Evolutionary conservation across 164 flowering plant species (phyloP).

Genomic region (Dillenia suffruticosa): DNA sequence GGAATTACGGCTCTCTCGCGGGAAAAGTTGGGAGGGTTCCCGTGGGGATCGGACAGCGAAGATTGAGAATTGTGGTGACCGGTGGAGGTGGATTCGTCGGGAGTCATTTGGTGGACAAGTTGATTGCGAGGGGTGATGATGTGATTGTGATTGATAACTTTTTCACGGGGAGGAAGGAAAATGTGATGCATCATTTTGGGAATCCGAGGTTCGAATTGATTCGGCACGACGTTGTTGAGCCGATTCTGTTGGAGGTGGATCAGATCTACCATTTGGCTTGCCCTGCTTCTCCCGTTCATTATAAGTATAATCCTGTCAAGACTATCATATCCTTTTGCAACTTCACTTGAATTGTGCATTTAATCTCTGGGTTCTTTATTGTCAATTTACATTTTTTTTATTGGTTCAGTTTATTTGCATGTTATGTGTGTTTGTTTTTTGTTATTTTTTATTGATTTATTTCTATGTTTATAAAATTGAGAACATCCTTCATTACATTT

Average conservation of each 20-base stretch:
- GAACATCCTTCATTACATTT: no score
- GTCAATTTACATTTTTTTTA: neutral
- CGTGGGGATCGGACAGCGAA: constrained; percentile 38
- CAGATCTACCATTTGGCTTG: constrained; percentile 97
- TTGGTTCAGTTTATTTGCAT: neutral
- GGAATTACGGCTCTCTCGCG: neutral
- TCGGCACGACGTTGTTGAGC: constrained; percentile 94
- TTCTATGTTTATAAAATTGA: no score
- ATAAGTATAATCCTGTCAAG: constrained; percentile 92
- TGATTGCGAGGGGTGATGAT: constrained; percentile 73
- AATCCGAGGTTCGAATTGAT: constrained; percentile 88
- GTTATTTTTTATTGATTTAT: neutral
- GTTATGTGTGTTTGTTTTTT: neutral
- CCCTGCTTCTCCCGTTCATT: constrained; percentile 97
- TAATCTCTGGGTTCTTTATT: neutral
- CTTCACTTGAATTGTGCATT: neutral
- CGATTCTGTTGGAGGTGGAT: constrained; percentile 94
- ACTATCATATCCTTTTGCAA: constrained; percentile 80
- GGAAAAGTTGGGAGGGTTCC: constrained; percentile 52
- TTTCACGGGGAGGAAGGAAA: constrained; percentile 95
- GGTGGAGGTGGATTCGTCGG: constrained; percentile 98
- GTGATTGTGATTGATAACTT: constrained; percentile 94
- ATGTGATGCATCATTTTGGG: constrained; percentile 76
- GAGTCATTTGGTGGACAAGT: constrained; percentile 89
- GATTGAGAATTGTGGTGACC: constrained; percentile 78